Base-by-base conservation (phyloP, 768 basidiomycete genomes). In the Serendipita indica region DNA sequence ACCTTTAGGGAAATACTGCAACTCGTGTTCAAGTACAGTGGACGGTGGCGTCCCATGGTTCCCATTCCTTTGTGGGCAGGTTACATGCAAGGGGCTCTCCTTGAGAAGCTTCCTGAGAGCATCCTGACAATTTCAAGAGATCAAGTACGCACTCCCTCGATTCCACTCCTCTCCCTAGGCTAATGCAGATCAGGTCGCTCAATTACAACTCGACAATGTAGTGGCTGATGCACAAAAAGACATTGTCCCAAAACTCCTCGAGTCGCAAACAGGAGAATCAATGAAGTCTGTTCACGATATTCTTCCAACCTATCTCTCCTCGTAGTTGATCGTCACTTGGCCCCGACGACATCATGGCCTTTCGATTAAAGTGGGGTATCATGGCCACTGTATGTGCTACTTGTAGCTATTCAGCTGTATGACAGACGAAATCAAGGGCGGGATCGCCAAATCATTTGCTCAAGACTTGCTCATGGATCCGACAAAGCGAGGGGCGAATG, bases 1-100 rank as follows among this genome's bases (percentile, higher is more conserved):
- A 82, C 82, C 0, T 87, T 82, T 65, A 72, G 72, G 39, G 74
- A 87, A 64, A 70, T 86, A 25, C 85, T 88, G 79, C 66, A 80
- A 64, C 69, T 82, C 7, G 75, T 85, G 1, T 70, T 86, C 34
- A 69, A 72, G 59, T 75, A 81, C 63, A 78, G 76, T 18, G 67
- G 70, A 33, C 77, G 79, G 14, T 65, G 67, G 58, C 73, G 85
- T 28, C 77, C 79, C 1, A 77, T 87, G 57, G 60, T 88, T 12
- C 80, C 81, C 5, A 60, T 87, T 3, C 86, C 86, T 0, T 85
- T 77, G 67, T 68, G 71, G 34, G 58, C 85, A 27, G 85, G 86
- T 2, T 74, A 71, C 63, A 59, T 83, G n/a, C 84, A 87, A 70
- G 86, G 78, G 2, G 72, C 73, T 22, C 64, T 88, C 34, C 65